Conservation (phyloP, 2,329 filamentous ascomycete species). For the Sporothrix inflata region DNA sequence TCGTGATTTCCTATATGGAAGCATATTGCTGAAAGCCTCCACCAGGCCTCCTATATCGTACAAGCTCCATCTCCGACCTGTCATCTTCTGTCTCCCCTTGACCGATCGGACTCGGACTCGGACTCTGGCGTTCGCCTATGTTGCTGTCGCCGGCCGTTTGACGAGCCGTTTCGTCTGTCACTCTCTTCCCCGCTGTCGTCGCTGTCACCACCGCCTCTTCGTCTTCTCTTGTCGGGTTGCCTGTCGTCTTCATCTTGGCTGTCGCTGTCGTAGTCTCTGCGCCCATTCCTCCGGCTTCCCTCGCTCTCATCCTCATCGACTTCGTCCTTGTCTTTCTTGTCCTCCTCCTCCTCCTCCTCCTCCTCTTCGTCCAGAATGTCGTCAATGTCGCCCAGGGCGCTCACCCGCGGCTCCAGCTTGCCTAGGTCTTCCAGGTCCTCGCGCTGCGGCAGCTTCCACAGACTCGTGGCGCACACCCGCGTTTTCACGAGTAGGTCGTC, state of each 20-base stretch:
- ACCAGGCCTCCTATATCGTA: background rate
- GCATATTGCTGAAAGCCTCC: background rate
- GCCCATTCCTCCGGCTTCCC: background rate
- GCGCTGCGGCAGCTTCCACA: slow-evolving; percentile 88
- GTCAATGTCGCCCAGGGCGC: slow-evolving; percentile 79
- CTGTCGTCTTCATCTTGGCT: background rate
- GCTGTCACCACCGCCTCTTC: background rate
- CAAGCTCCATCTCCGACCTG: background rate
- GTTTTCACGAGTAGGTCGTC: slow-evolving; percentile 90
- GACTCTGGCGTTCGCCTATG: slow-evolving; percentile 11
- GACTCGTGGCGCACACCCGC: slow-evolving; percentile 83
- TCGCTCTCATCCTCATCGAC: background rate
- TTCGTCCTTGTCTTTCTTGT: background rate
- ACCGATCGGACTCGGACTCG: slow-evolving; percentile 6
- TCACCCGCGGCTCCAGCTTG: slow-evolving; percentile 80
- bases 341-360: slow-evolving; percentile 43
- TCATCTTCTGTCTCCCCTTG: background rate
- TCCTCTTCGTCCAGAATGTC: slow-evolving; percentile 67
- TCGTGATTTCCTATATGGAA: background rate
- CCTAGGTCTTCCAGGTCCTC: slow-evolving; percentile 87
- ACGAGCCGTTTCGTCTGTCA: background rate
- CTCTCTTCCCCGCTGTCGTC: background rate
- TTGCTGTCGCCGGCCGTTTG: background rate
- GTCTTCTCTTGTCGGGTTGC: slow-evolving; percentile 2
- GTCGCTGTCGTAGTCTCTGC: slow-evolving; percentile 3